Base-by-base conservation (phyloP, 75 land plant species). In the Larix kaempferi region DNA sequence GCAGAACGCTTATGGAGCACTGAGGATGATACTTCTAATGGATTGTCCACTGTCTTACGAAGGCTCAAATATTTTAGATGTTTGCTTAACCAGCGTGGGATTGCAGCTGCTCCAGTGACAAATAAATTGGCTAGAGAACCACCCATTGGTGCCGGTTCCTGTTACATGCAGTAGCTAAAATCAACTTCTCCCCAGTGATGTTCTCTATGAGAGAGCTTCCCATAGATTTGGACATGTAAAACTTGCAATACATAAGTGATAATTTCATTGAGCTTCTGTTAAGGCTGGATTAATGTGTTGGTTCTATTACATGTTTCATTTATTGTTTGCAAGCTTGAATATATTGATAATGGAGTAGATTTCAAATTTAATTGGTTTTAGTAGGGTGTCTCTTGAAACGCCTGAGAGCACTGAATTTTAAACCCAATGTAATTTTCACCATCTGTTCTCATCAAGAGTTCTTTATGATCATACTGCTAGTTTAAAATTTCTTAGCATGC, bases 1-100 rank as follows among this genome's bases (percentile, higher is more conserved):
- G 17, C 81, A 96, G 99, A 96, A 76, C 89, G 99, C 29, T 74
- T 96, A 73, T 96, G 99, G 98, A 94, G 97, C 75, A 71, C 80
- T 21, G 74, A 39, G 27, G 87, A 89, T 12, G 67, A 77, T 56
- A 86, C 87, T 39, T 78, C 89, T 14, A 78, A 76, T 49, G 76
- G 73, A 0, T 83, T 77, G 52, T 11, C 21, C 52, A 81, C 78
- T 3, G 92, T 77, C 63, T 78, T 88, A 74, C 88, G 83, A 1
- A 82, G 98, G 62, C 77, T 95, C 55, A 86, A 81, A 26, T 82
- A 87, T 71, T 95, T 94, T 84, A 87, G 93, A 84, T 91, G 99
- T 81, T 81, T 94, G 73, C 79, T 96, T 56, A 87, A 87, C 39
- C 78, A 84, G 74, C 88, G 99, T 25, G 97, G 97, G 23, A 78